Conservation (phyloP, 495 filamentous ascomycete species). For the Penicillium parvum region DNA sequence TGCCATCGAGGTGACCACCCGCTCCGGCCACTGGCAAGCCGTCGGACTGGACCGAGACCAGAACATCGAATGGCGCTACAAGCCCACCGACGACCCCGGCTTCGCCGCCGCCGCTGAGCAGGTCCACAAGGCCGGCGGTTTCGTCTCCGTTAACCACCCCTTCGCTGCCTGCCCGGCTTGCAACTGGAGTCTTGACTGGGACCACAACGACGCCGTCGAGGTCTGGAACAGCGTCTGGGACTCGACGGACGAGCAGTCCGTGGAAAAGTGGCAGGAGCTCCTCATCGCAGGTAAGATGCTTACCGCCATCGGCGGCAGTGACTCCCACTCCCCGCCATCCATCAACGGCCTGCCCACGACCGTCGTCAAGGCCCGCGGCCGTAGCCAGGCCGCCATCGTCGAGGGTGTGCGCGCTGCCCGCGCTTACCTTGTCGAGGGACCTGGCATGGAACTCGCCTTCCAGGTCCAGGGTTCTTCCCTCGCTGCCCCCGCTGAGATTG, state of each 20-base stretch:
- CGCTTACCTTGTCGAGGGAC: conserved; percentile 1
- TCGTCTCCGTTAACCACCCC: conserved; percentile 3
- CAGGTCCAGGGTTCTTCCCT: too few relatives aligned
- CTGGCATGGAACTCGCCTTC: conserved; percentile 2
- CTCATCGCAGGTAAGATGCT: conserved; percentile 1
- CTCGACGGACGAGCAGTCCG: conserved; percentile 1
- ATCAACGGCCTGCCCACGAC: conserved; percentile 2
- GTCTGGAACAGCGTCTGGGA: conserved; percentile 1
- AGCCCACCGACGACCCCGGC: not conserved
- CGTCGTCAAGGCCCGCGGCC: conserved; percentile 1
- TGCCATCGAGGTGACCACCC: conserved; percentile 2
- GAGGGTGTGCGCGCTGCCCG: not conserved
- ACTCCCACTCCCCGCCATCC: conserved; percentile 4
- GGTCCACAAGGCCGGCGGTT: not conserved
- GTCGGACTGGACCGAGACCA: conserved; percentile 2
- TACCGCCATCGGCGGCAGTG: conserved; percentile 3
- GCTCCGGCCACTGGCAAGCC: conserved; percentile 2
- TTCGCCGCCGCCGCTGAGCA: conserved; percentile 1
- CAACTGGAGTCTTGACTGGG: conserved; percentile 4
- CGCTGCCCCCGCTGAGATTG: too few relatives aligned
- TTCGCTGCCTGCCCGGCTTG: conserved; percentile 2
- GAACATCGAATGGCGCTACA: conserved; percentile 3
- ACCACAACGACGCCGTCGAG: conserved; percentile 2
- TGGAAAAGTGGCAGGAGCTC: conserved; percentile 1
- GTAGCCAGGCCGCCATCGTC: conserved; percentile 2